phyloP scores from a whole-genome alignment of 2,329 filamentous ascomycete species.

The Beauveria caledonica region DNA sequence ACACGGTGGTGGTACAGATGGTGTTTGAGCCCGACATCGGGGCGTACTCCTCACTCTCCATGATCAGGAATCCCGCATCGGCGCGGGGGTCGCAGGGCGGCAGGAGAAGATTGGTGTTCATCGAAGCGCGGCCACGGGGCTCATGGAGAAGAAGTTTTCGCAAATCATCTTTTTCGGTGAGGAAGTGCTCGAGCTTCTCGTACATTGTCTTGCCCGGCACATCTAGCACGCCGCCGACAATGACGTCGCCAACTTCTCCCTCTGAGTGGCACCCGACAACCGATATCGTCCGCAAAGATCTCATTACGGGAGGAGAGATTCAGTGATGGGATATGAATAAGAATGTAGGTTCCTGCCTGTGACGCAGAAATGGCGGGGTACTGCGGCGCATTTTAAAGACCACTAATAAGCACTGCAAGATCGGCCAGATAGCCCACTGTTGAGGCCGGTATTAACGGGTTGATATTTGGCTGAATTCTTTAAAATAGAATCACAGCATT shows the following conservation, averaged over 20 bases:
- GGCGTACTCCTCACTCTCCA: constrained; percentile 36
- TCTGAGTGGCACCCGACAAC: constrained; percentile 31
- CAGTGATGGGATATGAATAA: too few species aligned
- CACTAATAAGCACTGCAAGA: too few species aligned
- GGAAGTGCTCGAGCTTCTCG: constrained; percentile 37
- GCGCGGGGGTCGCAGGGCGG: constrained; percentile 35
- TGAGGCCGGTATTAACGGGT: too few species aligned
- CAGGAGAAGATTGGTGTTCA: constrained; percentile 32
- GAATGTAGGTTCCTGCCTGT: too few species aligned
- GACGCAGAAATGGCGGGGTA: too few species aligned
- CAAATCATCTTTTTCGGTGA: constrained; percentile 29
- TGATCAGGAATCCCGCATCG: constrained; percentile 37
- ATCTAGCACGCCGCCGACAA: constrained; percentile 38
- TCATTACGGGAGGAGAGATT: neutral
- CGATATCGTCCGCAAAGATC: constrained; percentile 17
- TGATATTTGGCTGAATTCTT: too few species aligned
- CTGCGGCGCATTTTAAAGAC: too few species aligned
- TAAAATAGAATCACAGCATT: too few species aligned
- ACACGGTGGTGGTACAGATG: constrained; percentile 34
- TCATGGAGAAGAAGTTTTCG: constrained; percentile 37
- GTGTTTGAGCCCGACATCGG: constrained; percentile 35
- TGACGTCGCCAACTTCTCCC: constrained; percentile 40
- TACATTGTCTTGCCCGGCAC: constrained; percentile 36
- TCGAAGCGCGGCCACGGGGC: constrained; percentile 33
- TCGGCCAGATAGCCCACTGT: too few species aligned